phyloP scores from a whole-genome alignment of 495 filamentous ascomycete genomes.

The Aspergillus conjunctus region DNA sequence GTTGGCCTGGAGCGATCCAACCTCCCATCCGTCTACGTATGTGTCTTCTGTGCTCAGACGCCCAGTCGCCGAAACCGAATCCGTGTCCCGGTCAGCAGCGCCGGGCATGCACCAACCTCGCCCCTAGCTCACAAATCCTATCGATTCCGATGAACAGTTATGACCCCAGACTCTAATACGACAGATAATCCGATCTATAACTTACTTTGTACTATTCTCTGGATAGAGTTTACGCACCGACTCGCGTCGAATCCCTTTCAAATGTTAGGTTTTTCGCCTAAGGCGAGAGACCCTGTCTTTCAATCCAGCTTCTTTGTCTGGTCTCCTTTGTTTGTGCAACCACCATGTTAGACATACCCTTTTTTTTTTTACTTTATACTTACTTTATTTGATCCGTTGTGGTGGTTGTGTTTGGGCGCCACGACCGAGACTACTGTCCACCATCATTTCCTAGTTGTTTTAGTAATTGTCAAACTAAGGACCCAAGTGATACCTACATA shows the following conservation, averaged over 20 bases:
- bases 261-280: not conserved
- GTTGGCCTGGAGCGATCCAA: slow-evolving; percentile 66
- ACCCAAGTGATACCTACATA: slow-evolving; percentile 40
- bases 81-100: slow-evolving; percentile 54
- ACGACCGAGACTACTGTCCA: slow-evolving; percentile 3
- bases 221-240: slow-evolving; percentile 15
- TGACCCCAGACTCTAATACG: slow-evolving; percentile 4
- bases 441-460: slow-evolving; percentile 28
- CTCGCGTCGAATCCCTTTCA: slow-evolving; percentile 11
- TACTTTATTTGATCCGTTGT: slow-evolving; percentile 5
- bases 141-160: slow-evolving; percentile 40
- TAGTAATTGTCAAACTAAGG: slow-evolving; percentile 24
- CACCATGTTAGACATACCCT: slow-evolving; percentile 29
- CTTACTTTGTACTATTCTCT: slow-evolving; percentile 13
- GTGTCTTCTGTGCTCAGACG: slow-evolving; percentile 76
- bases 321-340: slow-evolving; percentile 29
- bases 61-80: slow-evolving; percentile 66
- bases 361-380: slow-evolving; percentile 22
- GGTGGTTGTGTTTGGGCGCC: slow-evolving; percentile 15
- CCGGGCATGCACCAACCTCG: slow-evolving; percentile 51
- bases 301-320: slow-evolving; percentile 7
- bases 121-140: slow-evolving; percentile 70
- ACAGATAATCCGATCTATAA: not conserved
- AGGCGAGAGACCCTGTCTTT: slow-evolving; percentile 10
- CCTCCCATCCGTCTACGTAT: slow-evolving; percentile 76